Evolutionary conservation across 2,329 filamentous ascomycete species (phyloP), one percentile per base, ranked within the genome.

Genomic region (Cylindrodendrum hubeiense): DNA sequence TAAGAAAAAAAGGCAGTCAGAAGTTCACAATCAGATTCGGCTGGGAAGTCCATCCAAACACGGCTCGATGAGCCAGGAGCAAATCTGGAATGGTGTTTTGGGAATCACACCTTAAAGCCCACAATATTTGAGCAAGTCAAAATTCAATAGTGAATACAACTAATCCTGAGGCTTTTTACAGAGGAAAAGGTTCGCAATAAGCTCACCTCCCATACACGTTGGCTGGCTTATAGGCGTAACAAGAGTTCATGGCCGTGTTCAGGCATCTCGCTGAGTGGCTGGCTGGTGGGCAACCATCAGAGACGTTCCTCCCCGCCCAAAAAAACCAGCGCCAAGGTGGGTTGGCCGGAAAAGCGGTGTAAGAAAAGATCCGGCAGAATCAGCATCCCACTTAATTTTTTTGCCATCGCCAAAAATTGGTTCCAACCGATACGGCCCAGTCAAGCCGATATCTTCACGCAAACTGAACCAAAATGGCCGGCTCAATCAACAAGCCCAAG

Each of bases 401-500:
- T 74, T 74, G 53, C 41, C 57, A 51, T 33, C n/a, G 26, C 62
- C 63, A 63, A 69, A 67, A 68, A 68, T 71, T 69, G 70, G 54
- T 46, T 61, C 67, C 46, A 47, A 46, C 22, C 49, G 37, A 30
- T 41, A 39, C 26, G 58, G 53, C 63, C 51, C 62, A 65, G 64
- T 56, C 63, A 65, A 67, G 71, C 66, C 64, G 53, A 61, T 24
- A 66, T 57, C 60, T 59, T 56, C 41, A 62, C 54, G 47, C 53
- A 60, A 69, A 68, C 33, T 44, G 53, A 57, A 58, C 65, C 69
- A 78, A 65, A 74, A 87, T 87, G 85, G 85, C 84, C 60, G 85
- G 85, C 66, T 81, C 84, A 74, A 83, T 87, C 55, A 87, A 82
- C 71, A 87, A 87, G 65, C 85, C 85, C 26, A 85, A 83, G 76